Conservation (phyloP, 176 grass and related monocot genomes). For the Paspalum vaginatum region DNA sequence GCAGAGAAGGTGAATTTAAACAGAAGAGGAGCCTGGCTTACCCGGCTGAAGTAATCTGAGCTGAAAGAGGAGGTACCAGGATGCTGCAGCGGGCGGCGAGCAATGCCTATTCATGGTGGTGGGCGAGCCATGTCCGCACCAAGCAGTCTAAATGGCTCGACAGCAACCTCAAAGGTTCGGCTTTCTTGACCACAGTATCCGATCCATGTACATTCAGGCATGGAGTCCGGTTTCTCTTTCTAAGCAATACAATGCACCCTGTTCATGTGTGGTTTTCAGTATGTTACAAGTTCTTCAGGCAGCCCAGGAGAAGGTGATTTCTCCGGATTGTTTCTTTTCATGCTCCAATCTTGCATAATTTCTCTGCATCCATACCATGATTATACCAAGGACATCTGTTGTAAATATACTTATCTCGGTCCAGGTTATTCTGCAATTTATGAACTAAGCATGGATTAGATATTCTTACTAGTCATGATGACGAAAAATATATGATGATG, state of each 20-base stretch:
- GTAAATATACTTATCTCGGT: not conserved
- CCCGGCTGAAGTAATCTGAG: constrained; percentile 6
- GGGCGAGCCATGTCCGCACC: constrained; percentile 88
- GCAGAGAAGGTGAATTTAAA: not conserved
- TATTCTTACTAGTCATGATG: not conserved
- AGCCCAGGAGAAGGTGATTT: not conserved
- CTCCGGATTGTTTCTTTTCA: not conserved
- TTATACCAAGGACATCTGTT: not conserved
- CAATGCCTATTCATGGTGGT: constrained; percentile 94
- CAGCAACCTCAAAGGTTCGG: constrained; percentile 69
- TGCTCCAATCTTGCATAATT: not conserved
- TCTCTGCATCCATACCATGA: not conserved
- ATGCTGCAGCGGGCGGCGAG: constrained; percentile 86
- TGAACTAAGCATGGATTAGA: not conserved
- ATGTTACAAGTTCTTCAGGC: not conserved
- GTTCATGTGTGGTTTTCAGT: not conserved
- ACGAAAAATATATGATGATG: not conserved
- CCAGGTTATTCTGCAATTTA: not conserved
- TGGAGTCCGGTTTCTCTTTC: too few relatives aligned
- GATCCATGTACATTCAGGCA: constrained; percentile 4
- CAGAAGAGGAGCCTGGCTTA: not conserved
- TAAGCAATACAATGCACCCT: not conserved
- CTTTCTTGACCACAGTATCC: not conserved
- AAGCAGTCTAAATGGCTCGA: constrained; percentile 99
- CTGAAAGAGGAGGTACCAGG: not conserved